Conservation (phyloP, 1,284 basidiomycete genomes). For the Wolfiporia cocos region DNA sequence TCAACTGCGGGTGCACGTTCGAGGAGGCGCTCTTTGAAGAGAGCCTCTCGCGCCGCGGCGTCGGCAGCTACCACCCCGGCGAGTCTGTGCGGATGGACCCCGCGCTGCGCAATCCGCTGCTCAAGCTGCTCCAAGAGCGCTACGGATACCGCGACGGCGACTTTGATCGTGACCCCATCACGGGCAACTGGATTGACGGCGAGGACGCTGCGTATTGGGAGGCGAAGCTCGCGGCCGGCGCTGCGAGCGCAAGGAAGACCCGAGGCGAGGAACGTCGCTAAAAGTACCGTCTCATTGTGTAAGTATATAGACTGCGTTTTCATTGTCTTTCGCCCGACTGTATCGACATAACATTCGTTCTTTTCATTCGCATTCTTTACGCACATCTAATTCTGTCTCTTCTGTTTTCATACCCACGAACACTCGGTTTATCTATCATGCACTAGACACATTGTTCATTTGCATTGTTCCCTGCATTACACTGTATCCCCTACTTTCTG, state of each 20-base stretch:
- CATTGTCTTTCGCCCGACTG: no score
- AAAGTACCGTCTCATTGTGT: neutral
- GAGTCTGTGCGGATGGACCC: constrained; percentile 84
- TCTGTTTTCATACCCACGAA: neutral
- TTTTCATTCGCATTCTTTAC: neutral
- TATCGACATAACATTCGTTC: no score
- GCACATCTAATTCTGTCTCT: neutral
- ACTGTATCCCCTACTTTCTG: constrained; percentile 2
- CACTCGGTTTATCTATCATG: neutral
- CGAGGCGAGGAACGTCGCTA: constrained; percentile 25
- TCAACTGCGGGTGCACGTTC: constrained; percentile 79
- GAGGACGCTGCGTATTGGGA: constrained; percentile 63
- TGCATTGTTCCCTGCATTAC: neutral
- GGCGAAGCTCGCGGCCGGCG: constrained; percentile 39
- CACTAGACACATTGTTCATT: neutral
- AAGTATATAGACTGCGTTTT: no score
- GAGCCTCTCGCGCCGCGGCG: constrained; percentile 66
- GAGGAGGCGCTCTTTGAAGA: constrained; percentile 83
- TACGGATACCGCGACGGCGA: constrained; percentile 81
- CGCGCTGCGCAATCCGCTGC: constrained; percentile 69
- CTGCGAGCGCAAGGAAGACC: constrained; percentile 28
- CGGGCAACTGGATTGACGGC: constrained; percentile 58
- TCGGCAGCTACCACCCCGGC: constrained; percentile 76
- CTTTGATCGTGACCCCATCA: constrained; percentile 61
- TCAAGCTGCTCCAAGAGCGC: constrained; percentile 60